phyloP scores from a whole-genome alignment of 2,329 filamentous ascomycete genomes.

The Alternaria atra region DNA sequence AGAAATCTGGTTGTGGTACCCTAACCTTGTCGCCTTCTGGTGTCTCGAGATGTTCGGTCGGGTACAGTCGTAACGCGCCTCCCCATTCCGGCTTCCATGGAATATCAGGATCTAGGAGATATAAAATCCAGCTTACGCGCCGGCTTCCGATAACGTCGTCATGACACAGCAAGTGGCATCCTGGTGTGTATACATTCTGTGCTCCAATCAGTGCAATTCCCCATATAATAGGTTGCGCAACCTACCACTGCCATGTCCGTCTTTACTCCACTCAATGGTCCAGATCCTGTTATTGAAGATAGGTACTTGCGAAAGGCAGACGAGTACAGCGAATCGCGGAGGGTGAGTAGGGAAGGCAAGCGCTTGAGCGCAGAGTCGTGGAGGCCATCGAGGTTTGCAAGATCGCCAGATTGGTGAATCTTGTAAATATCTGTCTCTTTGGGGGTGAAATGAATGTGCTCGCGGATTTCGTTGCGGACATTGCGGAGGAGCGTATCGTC shows the following conservation, averaged over 20 bases:
- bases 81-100: conserved; percentile 94
- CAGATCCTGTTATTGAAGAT: conserved; percentile 83
- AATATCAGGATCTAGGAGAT: conserved; percentile 89
- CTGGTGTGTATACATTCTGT: conserved; percentile 90
- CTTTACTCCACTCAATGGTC: conserved; percentile 88
- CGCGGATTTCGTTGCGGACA: conserved; percentile 87
- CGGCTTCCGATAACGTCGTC: conserved; percentile 99
- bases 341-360: conserved; percentile 84
- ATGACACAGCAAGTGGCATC: conserved; percentile 94
- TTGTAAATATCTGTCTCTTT: conserved; percentile 99
- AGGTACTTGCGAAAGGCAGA: conserved; percentile 88
- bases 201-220: conserved; percentile 20
- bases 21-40: conserved; percentile 78
- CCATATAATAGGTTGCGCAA: conserved; percentile 2
- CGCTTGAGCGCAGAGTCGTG: conserved; percentile 85
- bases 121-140: conserved; percentile 95
- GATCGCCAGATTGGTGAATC: conserved; percentile 97
- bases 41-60: conserved; percentile 70
- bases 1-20: conserved; percentile 80
- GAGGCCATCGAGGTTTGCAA: conserved; percentile 94
- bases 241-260: conserved; percentile 94
- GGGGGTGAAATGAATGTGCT: conserved; percentile 92
- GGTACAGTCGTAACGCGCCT: conserved; percentile 87
- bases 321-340: conserved; percentile 96
- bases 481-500: conserved; percentile 81